Evolutionary conservation across 1,284 basidiomycete genomes (phyloP).

Genomic region (Trichosporon sp.): DNA sequence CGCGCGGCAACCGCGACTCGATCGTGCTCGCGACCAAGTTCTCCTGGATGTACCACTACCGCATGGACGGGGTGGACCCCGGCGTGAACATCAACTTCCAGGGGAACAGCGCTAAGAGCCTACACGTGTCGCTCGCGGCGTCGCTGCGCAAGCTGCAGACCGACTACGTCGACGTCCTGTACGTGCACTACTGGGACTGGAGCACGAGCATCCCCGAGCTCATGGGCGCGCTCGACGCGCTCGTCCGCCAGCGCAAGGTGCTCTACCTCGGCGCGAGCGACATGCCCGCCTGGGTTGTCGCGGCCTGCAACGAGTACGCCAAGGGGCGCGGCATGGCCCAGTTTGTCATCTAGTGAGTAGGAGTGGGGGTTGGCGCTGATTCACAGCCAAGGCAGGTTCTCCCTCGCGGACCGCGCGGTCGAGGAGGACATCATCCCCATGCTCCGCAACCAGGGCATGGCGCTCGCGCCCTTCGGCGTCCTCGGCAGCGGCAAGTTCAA

Average conservation of each 20-base stretch:
- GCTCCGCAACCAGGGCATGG: constrained; percentile 53
- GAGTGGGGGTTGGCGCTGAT: background rate
- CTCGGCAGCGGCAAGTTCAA: constrained; percentile 50
- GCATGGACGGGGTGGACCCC: constrained; percentile 21
- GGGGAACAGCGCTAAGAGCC: constrained; percentile 40
- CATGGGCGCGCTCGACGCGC: constrained; percentile 48
- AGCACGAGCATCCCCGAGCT: constrained; percentile 49
- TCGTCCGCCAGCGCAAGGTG: constrained; percentile 48
- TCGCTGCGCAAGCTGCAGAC: constrained; percentile 51
- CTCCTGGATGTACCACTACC: constrained; percentile 36
- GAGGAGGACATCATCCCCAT: constrained; percentile 63
- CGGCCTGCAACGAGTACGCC: constrained; percentile 57
- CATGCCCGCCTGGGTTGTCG: constrained; percentile 58
- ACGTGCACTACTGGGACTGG: constrained; percentile 51
- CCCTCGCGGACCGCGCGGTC: constrained; percentile 52
- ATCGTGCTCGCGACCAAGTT: constrained; percentile 35
- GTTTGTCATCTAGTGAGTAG: constrained; percentile 57
- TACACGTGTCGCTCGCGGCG: constrained; percentile 16
- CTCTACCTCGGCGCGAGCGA: constrained; percentile 52
- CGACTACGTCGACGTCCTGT: constrained; percentile 52
- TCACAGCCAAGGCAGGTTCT: constrained; percentile 55
- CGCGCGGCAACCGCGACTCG: constrained; percentile 32
- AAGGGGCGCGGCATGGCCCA: constrained; percentile 53
- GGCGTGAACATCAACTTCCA: constrained; percentile 41
- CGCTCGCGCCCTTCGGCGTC: constrained; percentile 44